A percentile compares a stretch with the other conserved stretches of the same genome.
Conservation (phyloP, 805 yeast genomes). For the Cyberlindnera mycetangii region DNA sequence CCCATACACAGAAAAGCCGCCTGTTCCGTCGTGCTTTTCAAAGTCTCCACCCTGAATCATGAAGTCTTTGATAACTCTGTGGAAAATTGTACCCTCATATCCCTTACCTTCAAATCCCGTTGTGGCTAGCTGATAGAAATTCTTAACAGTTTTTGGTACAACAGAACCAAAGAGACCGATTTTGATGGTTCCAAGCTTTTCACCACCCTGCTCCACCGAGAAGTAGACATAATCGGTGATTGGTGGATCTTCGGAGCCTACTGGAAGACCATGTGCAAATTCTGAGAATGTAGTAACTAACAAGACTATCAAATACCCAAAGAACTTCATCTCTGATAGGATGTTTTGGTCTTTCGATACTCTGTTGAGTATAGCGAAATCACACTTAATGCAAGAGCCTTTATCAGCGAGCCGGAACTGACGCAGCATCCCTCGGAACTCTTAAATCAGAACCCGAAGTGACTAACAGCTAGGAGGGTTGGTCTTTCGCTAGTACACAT, state of each 20-base stretch:
- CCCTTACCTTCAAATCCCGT: slow-evolving; percentile 30
- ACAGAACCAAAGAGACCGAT: slow-evolving; percentile 65
- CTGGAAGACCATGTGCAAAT: slow-evolving; percentile 12
- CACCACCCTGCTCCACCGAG: slow-evolving; percentile 21
- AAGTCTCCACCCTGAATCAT: slow-evolving; percentile 91
- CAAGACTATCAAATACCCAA: slow-evolving; percentile 6
- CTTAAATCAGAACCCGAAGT: too few species aligned
- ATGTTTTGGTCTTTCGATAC: background rate
- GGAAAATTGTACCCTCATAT: slow-evolving; percentile 64
- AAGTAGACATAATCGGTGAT: slow-evolving; percentile 28
- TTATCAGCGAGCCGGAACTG: too few species aligned
- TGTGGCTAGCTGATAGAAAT: slow-evolving; percentile 50
- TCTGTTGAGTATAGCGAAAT: too few species aligned
- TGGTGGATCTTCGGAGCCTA: slow-evolving; percentile 21
- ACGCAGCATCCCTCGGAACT: too few species aligned
- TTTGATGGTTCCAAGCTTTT: slow-evolving; percentile 35
- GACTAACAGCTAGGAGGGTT: too few species aligned
- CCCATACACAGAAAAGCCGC: slow-evolving; percentile 82
- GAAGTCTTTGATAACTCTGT: slow-evolving; percentile 67
- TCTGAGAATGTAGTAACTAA: slow-evolving; percentile 2
- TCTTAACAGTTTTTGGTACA: slow-evolving; percentile 60
- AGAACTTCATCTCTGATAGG: slow-evolving; percentile 14
- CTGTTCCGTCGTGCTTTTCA: slow-evolving; percentile 61
- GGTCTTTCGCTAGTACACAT: too few species aligned
- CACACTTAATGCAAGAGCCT: too few species aligned